Conservation (phyloP, 169 alveolate genomes). For the Plasmodium fragile region DNA sequence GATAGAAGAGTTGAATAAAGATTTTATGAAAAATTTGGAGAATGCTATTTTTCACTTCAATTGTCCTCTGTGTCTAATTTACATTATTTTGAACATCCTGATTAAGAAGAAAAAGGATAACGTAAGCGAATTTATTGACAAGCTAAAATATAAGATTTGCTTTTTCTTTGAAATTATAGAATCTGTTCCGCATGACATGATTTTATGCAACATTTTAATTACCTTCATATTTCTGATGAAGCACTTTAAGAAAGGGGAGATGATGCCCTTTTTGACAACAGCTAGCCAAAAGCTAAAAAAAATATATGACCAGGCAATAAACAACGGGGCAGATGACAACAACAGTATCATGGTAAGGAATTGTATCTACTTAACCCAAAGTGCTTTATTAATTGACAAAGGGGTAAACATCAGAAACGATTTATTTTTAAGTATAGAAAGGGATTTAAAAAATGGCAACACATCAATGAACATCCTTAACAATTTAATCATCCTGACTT, state of each 20-base stretch:
- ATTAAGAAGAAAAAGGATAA: constrained; percentile 40
- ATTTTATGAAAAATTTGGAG: constrained; percentile 31
- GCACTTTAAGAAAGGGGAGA: constrained; percentile 29
- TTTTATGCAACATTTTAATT: constrained; percentile 41
- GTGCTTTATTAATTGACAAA: constrained; percentile 35
- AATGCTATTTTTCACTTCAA: constrained; percentile 36
- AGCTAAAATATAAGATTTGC: constrained; percentile 23
- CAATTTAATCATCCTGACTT: constrained; percentile 36
- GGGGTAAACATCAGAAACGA: constrained; percentile 14
- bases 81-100: constrained; percentile 44
- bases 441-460: constrained; percentile 32
- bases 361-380: constrained; percentile 37
- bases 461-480: constrained; percentile 45
- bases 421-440: constrained; percentile 22
- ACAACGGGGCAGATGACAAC: neutral
- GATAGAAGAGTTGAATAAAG: constrained; percentile 29
- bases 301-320: neutral
- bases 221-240: constrained; percentile 54
- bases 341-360: constrained; percentile 41
- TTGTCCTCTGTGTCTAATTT: constrained; percentile 55
- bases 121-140: constrained; percentile 47
- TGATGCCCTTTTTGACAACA: constrained; percentile 10
- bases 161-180: constrained; percentile 44
- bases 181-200: constrained; percentile 15
- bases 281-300: constrained; percentile 16